These are phyloP conservation scores for Opeltia flavorubescens DNA, from an alignment of 495 filamentous ascomycete genomes.

Conservation along the genomic window DNA sequence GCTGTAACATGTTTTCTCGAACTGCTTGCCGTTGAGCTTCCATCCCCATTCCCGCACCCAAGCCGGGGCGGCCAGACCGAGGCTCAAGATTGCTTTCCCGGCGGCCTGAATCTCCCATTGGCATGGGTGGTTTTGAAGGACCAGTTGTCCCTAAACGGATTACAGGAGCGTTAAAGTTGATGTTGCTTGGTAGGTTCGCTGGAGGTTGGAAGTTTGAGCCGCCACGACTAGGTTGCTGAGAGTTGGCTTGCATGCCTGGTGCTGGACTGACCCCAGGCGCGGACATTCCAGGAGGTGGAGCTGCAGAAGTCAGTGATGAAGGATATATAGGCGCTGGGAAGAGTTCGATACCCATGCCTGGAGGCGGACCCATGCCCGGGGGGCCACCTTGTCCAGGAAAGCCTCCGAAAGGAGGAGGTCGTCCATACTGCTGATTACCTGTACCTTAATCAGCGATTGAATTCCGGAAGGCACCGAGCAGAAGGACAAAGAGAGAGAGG, in stretches of 20 bases:
- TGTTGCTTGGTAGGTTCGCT: conserved; percentile 75
- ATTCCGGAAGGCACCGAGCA: too few relatives aligned
- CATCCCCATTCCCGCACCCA: conserved; percentile 48
- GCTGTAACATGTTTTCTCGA: conserved; percentile 59
- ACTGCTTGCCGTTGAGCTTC: conserved; percentile 57
- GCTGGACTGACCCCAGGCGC: conserved; percentile 67
- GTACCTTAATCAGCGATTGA: neutral
- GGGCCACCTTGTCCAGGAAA: conserved; percentile 49
- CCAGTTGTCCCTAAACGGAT: conserved; percentile 73
- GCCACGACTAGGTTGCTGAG: conserved; percentile 54
- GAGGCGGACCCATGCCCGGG: conserved; percentile 59
- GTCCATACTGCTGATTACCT: conserved; percentile 48
- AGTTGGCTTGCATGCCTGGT: conserved; percentile 62
- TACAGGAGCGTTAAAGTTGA: conserved; percentile 95
- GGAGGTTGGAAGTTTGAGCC: conserved; percentile 78
- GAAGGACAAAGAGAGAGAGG: too few relatives aligned
- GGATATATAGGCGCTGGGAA: conserved; percentile 7
- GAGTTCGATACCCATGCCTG: conserved; percentile 63
- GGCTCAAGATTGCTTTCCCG: conserved; percentile 34
- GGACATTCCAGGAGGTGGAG: conserved; percentile 57
- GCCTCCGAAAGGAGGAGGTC: conserved; percentile 54
- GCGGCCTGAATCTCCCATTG: conserved; percentile 24
- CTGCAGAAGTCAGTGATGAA: conserved; percentile 19
- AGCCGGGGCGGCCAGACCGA: conserved; percentile 44
- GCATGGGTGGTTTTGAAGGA: conserved; percentile 48